phyloP scores from a whole-genome alignment of 2,329 filamentous ascomycete species.

The Fusarium gaditjirri region DNA sequence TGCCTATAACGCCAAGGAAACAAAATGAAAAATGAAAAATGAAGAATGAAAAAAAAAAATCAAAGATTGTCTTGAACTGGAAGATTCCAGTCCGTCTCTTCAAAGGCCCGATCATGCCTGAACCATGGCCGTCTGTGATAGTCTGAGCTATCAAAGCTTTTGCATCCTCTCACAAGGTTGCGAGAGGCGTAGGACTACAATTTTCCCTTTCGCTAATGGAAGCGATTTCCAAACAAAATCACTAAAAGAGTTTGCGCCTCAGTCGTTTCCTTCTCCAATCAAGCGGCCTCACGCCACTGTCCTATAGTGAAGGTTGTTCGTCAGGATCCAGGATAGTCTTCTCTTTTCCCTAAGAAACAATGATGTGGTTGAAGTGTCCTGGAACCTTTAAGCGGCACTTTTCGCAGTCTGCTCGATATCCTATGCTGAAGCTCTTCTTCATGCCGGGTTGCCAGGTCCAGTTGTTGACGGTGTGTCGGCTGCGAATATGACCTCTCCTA shows the following conservation, averaged over 20 bases:
- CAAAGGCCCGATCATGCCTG: not conserved
- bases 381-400: conserved; percentile 80
- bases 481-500: conserved; percentile 66
- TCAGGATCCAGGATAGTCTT: conserved; percentile 43
- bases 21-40: conserved; percentile 9
- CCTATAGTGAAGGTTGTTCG: conserved; percentile 38
- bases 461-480: conserved; percentile 68
- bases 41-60: not conserved
- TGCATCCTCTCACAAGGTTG: not conserved
- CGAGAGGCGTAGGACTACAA: not conserved
- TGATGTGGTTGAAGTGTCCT: conserved; percentile 84
- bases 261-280: conserved; percentile 32
- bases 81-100: not conserved
- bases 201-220: not conserved
- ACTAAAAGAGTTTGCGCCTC: not conserved
- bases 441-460: conserved; percentile 71
- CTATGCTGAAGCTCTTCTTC: conserved; percentile 81
- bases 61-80: conserved; percentile 14
- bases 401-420: conserved; percentile 80
- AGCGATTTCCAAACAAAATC: no score
- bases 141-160: not conserved
- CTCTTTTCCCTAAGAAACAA: conserved; percentile 64
- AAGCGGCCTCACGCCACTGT: conserved; percentile 43
- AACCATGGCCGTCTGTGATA: not conserved
- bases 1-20: conserved; percentile 24